Evolutionary conservation across 1,284 basidiomycete genomes (phyloP), one percentile per base, ranked within the genome.

Genomic region (Sporisorium exsertum): DNA sequence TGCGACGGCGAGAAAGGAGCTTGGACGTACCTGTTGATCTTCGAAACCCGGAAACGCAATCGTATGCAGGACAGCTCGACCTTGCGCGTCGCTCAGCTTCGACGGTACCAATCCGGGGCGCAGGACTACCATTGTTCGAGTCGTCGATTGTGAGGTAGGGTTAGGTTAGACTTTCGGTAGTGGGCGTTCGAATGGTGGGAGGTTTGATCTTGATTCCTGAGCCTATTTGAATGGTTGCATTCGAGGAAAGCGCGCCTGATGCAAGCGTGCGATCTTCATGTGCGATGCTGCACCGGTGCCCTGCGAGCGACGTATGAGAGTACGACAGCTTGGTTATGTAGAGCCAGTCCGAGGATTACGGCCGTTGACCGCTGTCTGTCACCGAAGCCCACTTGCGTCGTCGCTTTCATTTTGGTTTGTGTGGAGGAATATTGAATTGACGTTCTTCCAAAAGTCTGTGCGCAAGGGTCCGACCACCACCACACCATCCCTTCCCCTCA

Each of bases 1-100:
- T 12, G 33, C 12, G 6, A 13, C 10, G 18, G 16, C 52, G 49
- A 7, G 33, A 13, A 4, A 35, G 5, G 20, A 18, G 15, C 26
- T 9, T 10, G 37, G n/a, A 43, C 40, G n/a, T 40, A 57, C 60
- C 35, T 63, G 29, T 5, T 45, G 33, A 29, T 64, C 61, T 22
- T 58, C 47, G 22, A 77, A 70, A 2, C 70, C 58, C 5, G 74
- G 66, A n/a, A 64, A 72, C 1, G 10, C 26, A 7, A 70, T 67
- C n/a, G 55, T 60, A 15, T 50, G 40, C 10, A 77, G 58, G 3
- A 70, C 55, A 0, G 32, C 29, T 10, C 74, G 74, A 24, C 50
- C 42, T 60, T 73, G 65, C 6, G 56, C 18, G 13, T 63, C 65
- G 61, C 20, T 51, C 27, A 73, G 64, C 24, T 40, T 47, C 5